Evolutionary conservation across 495 filamentous ascomycete genomes (phyloP).

Genomic region (Talaromyces liani): DNA sequence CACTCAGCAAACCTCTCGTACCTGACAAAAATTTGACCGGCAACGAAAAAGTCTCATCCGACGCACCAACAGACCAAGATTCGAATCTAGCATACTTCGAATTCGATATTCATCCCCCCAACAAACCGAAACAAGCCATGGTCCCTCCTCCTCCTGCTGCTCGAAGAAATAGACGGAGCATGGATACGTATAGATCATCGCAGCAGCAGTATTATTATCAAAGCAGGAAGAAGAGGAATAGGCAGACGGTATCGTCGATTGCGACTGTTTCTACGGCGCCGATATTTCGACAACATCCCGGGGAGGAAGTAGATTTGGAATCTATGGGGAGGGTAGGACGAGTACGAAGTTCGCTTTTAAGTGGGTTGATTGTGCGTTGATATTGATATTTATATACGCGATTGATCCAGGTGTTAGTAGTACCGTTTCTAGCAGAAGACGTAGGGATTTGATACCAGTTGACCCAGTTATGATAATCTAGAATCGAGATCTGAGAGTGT

Average conservation of each 20-base stretch:
- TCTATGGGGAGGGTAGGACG: not conserved
- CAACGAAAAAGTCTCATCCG: not conserved
- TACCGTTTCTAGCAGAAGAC: too few relatives aligned
- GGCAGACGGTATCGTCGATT: not conserved
- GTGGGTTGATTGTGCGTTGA: not conserved
- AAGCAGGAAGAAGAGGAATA: not conserved
- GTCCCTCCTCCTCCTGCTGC: not conserved
- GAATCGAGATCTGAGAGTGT: not conserved
- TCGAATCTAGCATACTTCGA: not conserved
- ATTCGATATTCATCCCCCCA: not conserved
- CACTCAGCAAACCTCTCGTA: not conserved
- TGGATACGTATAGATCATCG: not conserved
- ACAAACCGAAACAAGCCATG: not conserved
- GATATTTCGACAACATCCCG: constrained; percentile 5
- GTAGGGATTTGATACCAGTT: not conserved
- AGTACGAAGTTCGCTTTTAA: not conserved
- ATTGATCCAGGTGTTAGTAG: not conserved
- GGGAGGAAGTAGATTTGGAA: constrained; percentile 1
- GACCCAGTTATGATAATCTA: not conserved
- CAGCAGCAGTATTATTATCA: not conserved
- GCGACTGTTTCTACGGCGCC: not conserved
- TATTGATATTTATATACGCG: not conserved
- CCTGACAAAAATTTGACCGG: not conserved
- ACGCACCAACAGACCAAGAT: not conserved
- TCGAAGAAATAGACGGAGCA: not conserved